Conservation (phyloP, 2,329 filamentous ascomycete species). For the Drechmeria coniospora region DNA sequence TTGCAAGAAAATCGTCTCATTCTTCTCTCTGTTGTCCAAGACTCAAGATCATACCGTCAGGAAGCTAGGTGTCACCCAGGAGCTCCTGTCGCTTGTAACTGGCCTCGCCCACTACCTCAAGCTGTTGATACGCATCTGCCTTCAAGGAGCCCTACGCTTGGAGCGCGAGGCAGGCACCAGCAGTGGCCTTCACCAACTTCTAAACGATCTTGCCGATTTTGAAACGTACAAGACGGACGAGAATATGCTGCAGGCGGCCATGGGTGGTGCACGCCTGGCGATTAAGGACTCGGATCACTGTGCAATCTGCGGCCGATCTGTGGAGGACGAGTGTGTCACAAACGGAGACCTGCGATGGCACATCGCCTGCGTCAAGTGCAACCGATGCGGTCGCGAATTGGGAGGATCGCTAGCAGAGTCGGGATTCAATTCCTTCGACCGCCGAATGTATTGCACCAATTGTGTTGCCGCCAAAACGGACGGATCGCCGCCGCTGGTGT, state of each 20-base stretch:
- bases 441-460: constrained; percentile 53
- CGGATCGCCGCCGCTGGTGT: constrained; percentile 41
- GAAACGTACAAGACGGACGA: constrained; percentile 62
- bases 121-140: constrained; percentile 87
- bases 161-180: constrained; percentile 67
- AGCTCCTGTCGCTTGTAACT: constrained; percentile 92
- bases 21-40: constrained; percentile 89
- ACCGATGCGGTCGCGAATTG: constrained; percentile 48
- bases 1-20: constrained; percentile 99
- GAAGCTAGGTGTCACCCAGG: constrained; percentile 91
- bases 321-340: constrained; percentile 85
- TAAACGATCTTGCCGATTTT: constrained; percentile 72
- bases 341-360: constrained; percentile 70
- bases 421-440: constrained; percentile 51
- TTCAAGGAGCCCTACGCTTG: constrained; percentile 82
- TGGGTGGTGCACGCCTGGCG: constrained; percentile 50
- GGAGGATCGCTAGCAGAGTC: constrained; percentile 54
- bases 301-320: constrained; percentile 62
- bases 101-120: constrained; percentile 95
- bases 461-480: constrained; percentile 47
- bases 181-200: constrained; percentile 65
- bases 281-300: constrained; percentile 77
- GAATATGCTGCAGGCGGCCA: constrained; percentile 48
- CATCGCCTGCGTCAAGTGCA: constrained; percentile 64
- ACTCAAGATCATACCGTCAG: constrained; percentile 82